These are phyloP conservation scores for Cyberlindnera euphorbiae DNA, from an alignment of 805 yeast species.

Conservation along the genomic window DNA sequence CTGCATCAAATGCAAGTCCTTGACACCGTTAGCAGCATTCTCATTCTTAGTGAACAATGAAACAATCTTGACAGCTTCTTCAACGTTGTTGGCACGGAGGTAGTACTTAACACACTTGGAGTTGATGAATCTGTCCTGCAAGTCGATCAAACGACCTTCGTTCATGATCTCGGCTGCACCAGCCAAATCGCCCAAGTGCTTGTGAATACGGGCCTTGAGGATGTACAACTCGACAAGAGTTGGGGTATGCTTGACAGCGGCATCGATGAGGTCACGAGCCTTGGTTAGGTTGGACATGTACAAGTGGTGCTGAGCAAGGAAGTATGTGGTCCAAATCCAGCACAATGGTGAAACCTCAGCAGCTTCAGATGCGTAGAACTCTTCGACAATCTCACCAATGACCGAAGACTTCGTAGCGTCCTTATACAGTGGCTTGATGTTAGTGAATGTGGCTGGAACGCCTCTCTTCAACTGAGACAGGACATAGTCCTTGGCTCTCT, in stretches of 20 bases:
- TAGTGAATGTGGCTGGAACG: conserved; percentile 86
- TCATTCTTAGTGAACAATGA: conserved; percentile 85
- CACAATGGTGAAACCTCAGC: conserved; percentile 31
- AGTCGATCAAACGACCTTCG: conserved; percentile 68
- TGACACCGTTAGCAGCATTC: conserved; percentile 73
- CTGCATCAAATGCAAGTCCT: conserved; percentile 84
- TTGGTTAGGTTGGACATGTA: conserved; percentile 44
- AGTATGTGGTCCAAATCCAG: conserved; percentile 66
- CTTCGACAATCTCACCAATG: conserved; percentile 50
- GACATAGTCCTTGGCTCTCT: conserved; percentile 50
- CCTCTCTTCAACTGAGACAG: conserved; percentile 63
- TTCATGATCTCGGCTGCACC: conserved; percentile 66
- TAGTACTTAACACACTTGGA: conserved; percentile 82
- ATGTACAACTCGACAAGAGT: conserved; percentile 80
- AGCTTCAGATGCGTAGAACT: conserved; percentile 34
- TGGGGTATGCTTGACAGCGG: conserved; percentile 70
- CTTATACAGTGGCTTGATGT: conserved; percentile 74
- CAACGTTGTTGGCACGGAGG: conserved; percentile 67
- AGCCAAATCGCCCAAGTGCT: conserved; percentile 57
- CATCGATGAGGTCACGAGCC: conserved; percentile 55
- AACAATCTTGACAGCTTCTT: conserved; percentile 67
- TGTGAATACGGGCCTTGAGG: conserved; percentile 73
- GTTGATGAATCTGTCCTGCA: conserved; percentile 89
- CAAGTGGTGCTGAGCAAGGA: conserved; percentile 73
- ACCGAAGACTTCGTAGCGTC: conserved; percentile 30